These are phyloP conservation scores for Vigna nakashimae DNA, from an alignment of 306 rosid species.

Conservation along the genomic window DNA sequence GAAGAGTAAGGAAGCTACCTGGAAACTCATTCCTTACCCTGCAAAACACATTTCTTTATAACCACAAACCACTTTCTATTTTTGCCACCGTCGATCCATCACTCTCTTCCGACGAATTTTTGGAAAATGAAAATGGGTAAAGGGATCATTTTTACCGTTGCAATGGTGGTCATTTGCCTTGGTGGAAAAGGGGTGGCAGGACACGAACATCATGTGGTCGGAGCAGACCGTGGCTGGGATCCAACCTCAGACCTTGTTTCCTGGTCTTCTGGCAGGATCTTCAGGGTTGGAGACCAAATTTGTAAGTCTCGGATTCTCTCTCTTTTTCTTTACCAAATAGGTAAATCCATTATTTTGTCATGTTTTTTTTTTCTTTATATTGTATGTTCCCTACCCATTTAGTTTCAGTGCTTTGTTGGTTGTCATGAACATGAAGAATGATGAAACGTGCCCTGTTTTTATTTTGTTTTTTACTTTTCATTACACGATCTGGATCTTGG, in stretches of 20 bases:
- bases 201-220: conserved; percentile 75
- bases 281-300: conserved; percentile 77
- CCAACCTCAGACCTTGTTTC: conserved; percentile 58
- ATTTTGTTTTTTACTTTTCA: neutral
- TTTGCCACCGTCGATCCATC: neutral
- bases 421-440: neutral
- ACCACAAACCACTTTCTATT: neutral
- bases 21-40: conserved; percentile 6
- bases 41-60: neutral
- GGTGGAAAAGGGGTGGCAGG: conserved; percentile 50
- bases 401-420: neutral
- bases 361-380: neutral
- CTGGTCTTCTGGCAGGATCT: conserved; percentile 68
- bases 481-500: neutral
- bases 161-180: conserved; percentile 27
- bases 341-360: neutral
- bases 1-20: conserved; percentile 45
- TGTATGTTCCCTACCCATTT: neutral
- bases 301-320: conserved; percentile 52
- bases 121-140: conserved; percentile 42
- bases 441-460: neutral
- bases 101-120: neutral
- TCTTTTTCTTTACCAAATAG: neutral
- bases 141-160: neutral
- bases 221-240: conserved; percentile 93